These are phyloP conservation scores for Fusarium continuum DNA, from an alignment of 2,329 filamentous ascomycete genomes.

Conservation along the genomic window DNA sequence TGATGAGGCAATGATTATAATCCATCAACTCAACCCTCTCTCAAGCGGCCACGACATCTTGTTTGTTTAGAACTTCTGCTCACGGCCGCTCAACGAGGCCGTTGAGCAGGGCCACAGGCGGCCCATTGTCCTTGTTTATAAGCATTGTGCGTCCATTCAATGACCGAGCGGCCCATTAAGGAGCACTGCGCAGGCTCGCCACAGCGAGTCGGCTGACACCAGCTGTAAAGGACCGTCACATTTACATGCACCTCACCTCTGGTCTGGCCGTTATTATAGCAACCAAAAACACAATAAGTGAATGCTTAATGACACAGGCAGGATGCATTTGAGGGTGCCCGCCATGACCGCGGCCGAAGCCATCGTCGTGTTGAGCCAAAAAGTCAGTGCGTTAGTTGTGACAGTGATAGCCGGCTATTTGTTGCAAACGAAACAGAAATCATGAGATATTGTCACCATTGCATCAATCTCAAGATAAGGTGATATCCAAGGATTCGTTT, in stretches of 20 bases:
- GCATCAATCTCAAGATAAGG: slow-evolving; percentile 18
- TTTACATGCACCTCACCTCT: slow-evolving; percentile 22
- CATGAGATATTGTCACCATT: slow-evolving; percentile 26
- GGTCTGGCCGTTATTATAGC: not conserved
- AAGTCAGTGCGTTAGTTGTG: slow-evolving; percentile 11
- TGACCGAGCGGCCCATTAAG: slow-evolving; percentile 8
- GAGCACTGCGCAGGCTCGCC: slow-evolving; percentile 34
- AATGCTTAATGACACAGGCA: not conserved
- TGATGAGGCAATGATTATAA: not conserved
- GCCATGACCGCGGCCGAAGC: slow-evolving; percentile 29
- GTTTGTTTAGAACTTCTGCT: slow-evolving; percentile 41
- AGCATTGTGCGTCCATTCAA: slow-evolving; percentile 31
- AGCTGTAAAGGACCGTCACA: slow-evolving; percentile 30
- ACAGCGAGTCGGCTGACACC: slow-evolving; percentile 34
- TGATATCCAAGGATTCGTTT: slow-evolving; percentile 6
- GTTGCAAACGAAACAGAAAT: slow-evolving; percentile 25
- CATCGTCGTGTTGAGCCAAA: slow-evolving; percentile 26
- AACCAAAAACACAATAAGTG: slow-evolving; percentile 14
- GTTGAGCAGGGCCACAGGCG: slow-evolving; percentile 32
- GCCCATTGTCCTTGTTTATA: slow-evolving; percentile 34
- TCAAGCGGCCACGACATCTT: slow-evolving; percentile 32
- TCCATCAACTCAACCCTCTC: not conserved
- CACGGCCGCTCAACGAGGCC: slow-evolving; percentile 27
- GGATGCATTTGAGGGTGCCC: not conserved
- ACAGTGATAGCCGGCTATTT: slow-evolving; percentile 6